Evolutionary conservation across 1,284 basidiomycete genomes (phyloP).

Genomic region (Leccinum pachyderme): DNA sequence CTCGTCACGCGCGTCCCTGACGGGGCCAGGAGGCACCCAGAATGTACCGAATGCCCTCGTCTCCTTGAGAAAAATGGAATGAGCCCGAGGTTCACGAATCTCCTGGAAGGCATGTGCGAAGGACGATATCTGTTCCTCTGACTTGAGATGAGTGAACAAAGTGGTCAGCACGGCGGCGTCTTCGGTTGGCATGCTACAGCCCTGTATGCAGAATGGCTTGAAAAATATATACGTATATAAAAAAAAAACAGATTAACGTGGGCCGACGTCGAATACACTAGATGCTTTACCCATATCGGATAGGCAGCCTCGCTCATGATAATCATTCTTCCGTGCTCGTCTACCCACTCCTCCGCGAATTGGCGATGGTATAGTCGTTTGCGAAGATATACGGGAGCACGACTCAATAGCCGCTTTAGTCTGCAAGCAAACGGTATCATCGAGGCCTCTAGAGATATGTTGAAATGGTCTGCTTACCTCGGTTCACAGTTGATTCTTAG

Average conservation of each 20-base stretch:
- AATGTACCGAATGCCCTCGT: slow-evolving; percentile 22
- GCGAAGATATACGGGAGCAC: slow-evolving; percentile 23
- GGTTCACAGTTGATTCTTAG: slow-evolving; percentile 30
- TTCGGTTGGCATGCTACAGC: slow-evolving; percentile 35
- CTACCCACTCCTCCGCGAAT: slow-evolving; percentile 37
- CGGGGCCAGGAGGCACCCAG: slow-evolving; percentile 40
- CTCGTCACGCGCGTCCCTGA: slow-evolving; percentile 39
- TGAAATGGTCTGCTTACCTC: slow-evolving; percentile 12
- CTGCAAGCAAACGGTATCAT: slow-evolving; percentile 5
- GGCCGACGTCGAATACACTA: not conserved
- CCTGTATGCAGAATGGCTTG: slow-evolving; percentile 37
- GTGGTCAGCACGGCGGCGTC: slow-evolving; percentile 45
- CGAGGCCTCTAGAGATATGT: not conserved
- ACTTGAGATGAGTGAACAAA: slow-evolving; percentile 43
- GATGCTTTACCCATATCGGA: slow-evolving; percentile 37
- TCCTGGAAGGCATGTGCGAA: slow-evolving; percentile 46
- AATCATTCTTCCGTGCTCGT: slow-evolving; percentile 38
- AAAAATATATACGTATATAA: not conserved
- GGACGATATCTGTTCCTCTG: slow-evolving; percentile 38
- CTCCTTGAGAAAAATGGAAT: slow-evolving; percentile 27
- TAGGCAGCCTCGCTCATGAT: slow-evolving; percentile 50
- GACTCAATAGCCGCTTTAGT: slow-evolving; percentile 26
- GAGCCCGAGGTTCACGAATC: slow-evolving; percentile 37
- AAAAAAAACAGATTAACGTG: slow-evolving; percentile 7
- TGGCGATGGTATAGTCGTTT: slow-evolving; percentile 29